Percentiles rank a stretch among this genome's conserved stretches.
phyloP scores from a whole-genome alignment of 371 early-diverging fungal species.

The Funneliformis caledonium region DNA sequence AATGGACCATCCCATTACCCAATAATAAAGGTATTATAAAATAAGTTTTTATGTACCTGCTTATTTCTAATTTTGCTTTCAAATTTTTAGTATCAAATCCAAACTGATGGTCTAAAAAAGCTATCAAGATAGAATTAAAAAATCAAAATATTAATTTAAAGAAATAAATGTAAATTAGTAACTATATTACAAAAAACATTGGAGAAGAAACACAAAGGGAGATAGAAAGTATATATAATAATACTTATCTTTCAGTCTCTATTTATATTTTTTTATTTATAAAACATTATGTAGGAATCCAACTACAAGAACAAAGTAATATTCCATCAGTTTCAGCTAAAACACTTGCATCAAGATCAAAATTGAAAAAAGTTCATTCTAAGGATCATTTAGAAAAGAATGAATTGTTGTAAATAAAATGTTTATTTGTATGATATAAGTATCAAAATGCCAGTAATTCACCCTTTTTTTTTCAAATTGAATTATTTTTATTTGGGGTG shows the following conservation, averaged over 20 bases:
- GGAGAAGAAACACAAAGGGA: background rate
- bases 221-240: background rate
- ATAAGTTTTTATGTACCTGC: background rate
- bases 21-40: background rate
- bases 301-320: background rate
- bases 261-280: background rate
- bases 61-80: background rate
- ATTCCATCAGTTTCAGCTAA: no score
- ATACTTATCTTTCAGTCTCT: background rate
- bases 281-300: background rate
- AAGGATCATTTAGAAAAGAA: no score
- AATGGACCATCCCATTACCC: background rate
- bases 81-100: background rate
- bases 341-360: no score
- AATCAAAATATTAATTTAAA: background rate
- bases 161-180: constrained; percentile 5
- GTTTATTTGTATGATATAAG: no score
- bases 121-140: background rate
- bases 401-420: no score
- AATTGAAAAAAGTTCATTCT: no score
- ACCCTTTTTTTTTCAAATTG: no score
- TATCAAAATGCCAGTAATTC: no score
- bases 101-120: background rate
- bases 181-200: background rate
- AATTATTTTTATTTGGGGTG: no score